Conservation (phyloP, 805 yeast species). For the Babjeviella inositovora region DNA sequence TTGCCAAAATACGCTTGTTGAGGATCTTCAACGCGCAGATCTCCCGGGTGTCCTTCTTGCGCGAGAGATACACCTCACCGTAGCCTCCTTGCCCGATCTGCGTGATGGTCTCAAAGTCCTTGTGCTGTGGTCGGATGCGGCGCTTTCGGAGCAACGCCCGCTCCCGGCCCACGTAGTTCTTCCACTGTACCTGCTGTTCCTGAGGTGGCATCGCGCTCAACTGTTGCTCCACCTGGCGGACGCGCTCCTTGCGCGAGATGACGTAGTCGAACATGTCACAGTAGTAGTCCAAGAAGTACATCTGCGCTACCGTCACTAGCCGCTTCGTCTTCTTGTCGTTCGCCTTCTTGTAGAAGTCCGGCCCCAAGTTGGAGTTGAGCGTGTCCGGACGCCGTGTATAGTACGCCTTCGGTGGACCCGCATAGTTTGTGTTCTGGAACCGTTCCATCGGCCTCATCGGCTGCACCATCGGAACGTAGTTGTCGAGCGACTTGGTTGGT, state of each 20-base stretch:
- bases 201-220: slow-evolving; percentile 15
- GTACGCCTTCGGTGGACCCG: no score
- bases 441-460: no score
- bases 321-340: slow-evolving; percentile 67
- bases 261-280: slow-evolving; percentile 93
- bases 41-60: slow-evolving; percentile 87
- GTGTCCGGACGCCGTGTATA: slow-evolving; percentile 5
- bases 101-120: slow-evolving; percentile 91
- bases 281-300: slow-evolving; percentile 88
- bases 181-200: slow-evolving; percentile 49
- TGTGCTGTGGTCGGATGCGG: slow-evolving; percentile 82
- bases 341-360: slow-evolving; percentile 41
- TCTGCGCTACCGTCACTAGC: slow-evolving; percentile 79
- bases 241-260: slow-evolving; percentile 70
- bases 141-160: slow-evolving; percentile 74
- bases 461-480: no score
- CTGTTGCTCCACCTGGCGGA: slow-evolving; percentile 49
- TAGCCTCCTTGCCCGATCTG: slow-evolving; percentile 99
- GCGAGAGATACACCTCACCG: slow-evolving; percentile 95
- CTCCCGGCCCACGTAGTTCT: slow-evolving; percentile 69
- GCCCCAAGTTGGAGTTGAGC: slow-evolving; percentile 8
- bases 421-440: no score
- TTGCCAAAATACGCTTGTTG: slow-evolving; percentile 72
- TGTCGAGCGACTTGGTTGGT: slow-evolving; percentile 1
- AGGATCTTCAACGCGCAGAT: slow-evolving; percentile 89